Evolutionary conservation across 2,329 filamentous ascomycete genomes (phyloP), one percentile per base, ranked within the genome.

Genomic region (Fusarium bulbicola): DNA sequence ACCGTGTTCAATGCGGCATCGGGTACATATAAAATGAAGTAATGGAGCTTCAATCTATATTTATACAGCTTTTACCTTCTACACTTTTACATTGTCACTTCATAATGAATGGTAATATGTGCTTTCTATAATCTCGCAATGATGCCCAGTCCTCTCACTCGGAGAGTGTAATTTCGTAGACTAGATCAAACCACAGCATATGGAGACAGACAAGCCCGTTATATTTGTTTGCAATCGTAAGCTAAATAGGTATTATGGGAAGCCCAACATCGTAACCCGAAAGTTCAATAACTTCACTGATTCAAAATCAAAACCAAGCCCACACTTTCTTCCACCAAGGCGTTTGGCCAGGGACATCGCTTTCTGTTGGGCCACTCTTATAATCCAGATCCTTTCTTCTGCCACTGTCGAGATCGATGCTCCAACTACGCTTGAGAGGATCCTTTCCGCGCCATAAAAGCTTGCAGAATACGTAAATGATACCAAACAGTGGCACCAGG

Each of bases 381-480:
- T 85, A 83, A 39, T 91, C 88, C 50, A 91, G 68, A 76, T 91
- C 89, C 12, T 82, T 82, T 36, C 89, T 84, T 58, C 87, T 84
- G 2, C 89, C 89, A 5, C 86, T 86, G 53, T 87, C 84, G 46
- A 91, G 81, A 74, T 91, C 88, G 30, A 91, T 86, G 60, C 90
- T 87, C 60, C 85, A 80, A 11, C 83, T 78, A 10, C 83, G 79
- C 84, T 87, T 87, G 63, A 86, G 81, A 12, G 79, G 82, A 5
- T 90, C 91, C 67, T 84, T 84, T n/a, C 78, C 74, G 32, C 81
- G 76, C 81, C 87, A 89, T 45, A 83, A 80, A 9, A 89, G 58
- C 77, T 91, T 91, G 76, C 88, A 89, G 3, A 75, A 83, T 3
- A 85, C 68, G 72, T 88, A 91, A 21, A 91, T 90, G 46, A 91